A percentile compares a stretch with the other conserved stretches of the same genome.
Evolutionary conservation across 164 flowering plant genomes (phyloP).

Genomic region (Berberis vulgaris): DNA sequence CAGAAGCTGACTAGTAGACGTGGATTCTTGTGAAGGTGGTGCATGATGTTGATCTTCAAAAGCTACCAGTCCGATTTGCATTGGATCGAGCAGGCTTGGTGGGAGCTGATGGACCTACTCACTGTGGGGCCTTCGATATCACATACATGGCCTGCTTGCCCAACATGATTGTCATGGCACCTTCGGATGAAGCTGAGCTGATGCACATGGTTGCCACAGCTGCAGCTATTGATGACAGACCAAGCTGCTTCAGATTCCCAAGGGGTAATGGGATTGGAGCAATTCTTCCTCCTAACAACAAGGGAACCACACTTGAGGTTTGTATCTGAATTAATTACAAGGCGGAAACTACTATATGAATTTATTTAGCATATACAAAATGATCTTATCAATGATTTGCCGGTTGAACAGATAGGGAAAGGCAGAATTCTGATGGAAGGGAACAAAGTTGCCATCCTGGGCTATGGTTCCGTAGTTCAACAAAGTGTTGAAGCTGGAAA

Average conservation of each 20-base stretch:
- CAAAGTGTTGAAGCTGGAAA: constrained; percentile 59
- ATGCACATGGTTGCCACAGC: constrained; percentile 96
- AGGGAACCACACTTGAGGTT: constrained; percentile 67
- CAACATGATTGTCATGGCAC: constrained; percentile 97
- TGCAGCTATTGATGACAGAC: constrained; percentile 76
- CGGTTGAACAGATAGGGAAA: constrained; percentile 38
- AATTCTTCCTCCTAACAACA: constrained; percentile 50
- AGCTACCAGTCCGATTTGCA: constrained; percentile 84
- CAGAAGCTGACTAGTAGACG: background rate
- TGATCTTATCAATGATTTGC: no score
- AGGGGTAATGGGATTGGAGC: constrained; percentile 82
- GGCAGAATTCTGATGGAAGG: constrained; percentile 82
- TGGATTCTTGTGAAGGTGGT: constrained; percentile 47
- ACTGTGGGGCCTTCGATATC: constrained; percentile 91
- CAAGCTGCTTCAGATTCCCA: constrained; percentile 87
- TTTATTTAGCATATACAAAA: no score
- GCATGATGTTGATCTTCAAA: constrained; percentile 93
- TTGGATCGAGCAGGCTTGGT: constrained; percentile 89
- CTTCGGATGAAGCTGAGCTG: constrained; percentile 79
- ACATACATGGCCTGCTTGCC: constrained; percentile 95
- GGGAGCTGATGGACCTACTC: constrained; percentile 97
- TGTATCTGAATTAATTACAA: no score
- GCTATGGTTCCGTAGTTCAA: constrained; percentile 73
- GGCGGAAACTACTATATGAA: no score
- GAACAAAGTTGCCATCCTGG: constrained; percentile 65